Conservation (phyloP, 1,139 yeast species). For the Nakaseomyces kungkrabaensis region DNA sequence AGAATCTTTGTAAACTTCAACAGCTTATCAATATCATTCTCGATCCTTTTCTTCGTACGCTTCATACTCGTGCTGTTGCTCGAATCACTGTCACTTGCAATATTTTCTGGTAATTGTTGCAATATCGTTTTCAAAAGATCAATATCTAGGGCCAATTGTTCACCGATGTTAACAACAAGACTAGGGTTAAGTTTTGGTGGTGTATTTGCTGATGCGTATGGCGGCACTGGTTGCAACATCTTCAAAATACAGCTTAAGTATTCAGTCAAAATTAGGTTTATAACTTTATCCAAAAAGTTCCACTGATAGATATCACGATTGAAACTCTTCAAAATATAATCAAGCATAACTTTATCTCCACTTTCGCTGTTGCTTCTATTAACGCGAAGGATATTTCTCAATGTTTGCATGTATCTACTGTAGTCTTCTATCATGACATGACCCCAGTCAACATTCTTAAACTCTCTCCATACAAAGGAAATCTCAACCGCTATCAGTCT, state of each 20-base stretch:
- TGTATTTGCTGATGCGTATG: constrained; percentile 16
- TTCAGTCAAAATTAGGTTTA: constrained; percentile 53
- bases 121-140: constrained; percentile 52
- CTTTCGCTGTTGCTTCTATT: constrained; percentile 30
- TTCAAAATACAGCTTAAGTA: constrained; percentile 49
- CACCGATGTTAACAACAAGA: constrained; percentile 68
- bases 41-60: constrained; percentile 23
- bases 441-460: constrained; percentile 72
- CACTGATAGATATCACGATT: constrained; percentile 64
- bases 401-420: constrained; percentile 57
- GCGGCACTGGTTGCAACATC: constrained; percentile 29
- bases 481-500: constrained; percentile 50
- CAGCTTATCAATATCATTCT: constrained; percentile 16
- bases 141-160: constrained; percentile 69
- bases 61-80: constrained; percentile 16
- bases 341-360: constrained; percentile 15
- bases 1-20: constrained; percentile 19
- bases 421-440: constrained; percentile 57
- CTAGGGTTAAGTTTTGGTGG: constrained; percentile 27
- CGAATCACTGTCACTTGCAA: constrained; percentile 11
- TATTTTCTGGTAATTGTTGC: constrained; percentile 15
- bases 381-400: constrained; percentile 39
- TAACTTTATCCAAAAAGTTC: constrained; percentile 64
- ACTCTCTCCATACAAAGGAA: constrained; percentile 74
- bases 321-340: constrained; percentile 46